Evolutionary conservation across 2,329 filamentous ascomycete genomes (phyloP).

Genomic region (Metarhizium guizhouense): DNA sequence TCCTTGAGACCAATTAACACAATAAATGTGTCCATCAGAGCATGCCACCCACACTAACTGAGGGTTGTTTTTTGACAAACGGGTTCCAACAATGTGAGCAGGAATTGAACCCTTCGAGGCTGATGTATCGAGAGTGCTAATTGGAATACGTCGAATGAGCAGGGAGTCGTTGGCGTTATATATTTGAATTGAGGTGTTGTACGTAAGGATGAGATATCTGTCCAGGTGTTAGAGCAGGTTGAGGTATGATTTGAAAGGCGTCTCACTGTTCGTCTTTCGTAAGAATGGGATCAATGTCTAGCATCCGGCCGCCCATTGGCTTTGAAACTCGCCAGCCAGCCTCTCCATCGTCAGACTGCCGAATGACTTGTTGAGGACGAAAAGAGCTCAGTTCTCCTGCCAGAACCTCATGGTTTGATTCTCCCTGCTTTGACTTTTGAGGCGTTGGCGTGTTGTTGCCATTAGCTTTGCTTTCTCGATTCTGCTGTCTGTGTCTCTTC

Average conservation of each 20-base stretch:
- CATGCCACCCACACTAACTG: constrained; percentile 52
- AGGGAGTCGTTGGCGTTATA: constrained; percentile 77
- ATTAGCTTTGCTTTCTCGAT: constrained; percentile 19
- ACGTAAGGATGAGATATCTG: constrained; percentile 67
- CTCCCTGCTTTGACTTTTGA: constrained; percentile 1
- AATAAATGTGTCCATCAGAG: constrained; percentile 47
- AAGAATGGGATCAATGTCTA: constrained; percentile 56
- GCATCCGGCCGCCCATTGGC: constrained; percentile 56
- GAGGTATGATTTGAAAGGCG: not conserved
- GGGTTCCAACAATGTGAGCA: constrained; percentile 32
- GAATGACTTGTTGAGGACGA: constrained; percentile 16
- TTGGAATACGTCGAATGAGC: constrained; percentile 61
- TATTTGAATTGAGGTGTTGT: constrained; percentile 66
- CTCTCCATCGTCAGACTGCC: constrained; percentile 20
- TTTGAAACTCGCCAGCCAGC: constrained; percentile 51
- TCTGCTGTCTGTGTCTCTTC: constrained; percentile 30
- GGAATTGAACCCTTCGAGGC: constrained; percentile 15
- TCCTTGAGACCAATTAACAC: constrained; percentile 49
- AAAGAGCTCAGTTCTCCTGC: constrained; percentile 6
- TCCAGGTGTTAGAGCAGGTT: not conserved
- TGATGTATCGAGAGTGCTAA: constrained; percentile 25
- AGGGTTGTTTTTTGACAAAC: constrained; percentile 27
- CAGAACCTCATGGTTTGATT: constrained; percentile 3
- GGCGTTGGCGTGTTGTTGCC: constrained; percentile 6
- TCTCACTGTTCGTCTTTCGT: constrained; percentile 51